Conservation (phyloP, 2,329 filamentous ascomycete species). For the Aspergillus tamarii region DNA sequence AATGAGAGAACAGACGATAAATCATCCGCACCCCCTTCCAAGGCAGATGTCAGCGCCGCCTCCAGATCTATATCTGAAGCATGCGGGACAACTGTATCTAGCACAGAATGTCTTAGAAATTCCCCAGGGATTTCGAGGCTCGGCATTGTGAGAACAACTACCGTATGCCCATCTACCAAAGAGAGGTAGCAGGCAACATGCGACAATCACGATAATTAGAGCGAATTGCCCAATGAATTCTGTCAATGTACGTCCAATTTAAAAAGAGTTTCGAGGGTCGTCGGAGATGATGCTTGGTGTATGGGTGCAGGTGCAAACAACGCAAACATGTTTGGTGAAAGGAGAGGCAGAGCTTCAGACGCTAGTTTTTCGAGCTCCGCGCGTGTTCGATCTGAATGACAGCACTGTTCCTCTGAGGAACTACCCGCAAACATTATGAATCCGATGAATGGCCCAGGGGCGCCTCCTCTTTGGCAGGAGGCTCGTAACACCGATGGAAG, state of each 20-base stretch:
- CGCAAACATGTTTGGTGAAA: conserved; percentile 28
- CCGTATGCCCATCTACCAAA: conserved; percentile 27
- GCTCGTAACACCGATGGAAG: conserved; percentile 79
- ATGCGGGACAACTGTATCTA: conserved; percentile 50
- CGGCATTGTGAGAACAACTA: conserved; percentile 34
- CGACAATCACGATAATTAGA: neutral
- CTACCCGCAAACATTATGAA: conserved; percentile 30
- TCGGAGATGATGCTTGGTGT: conserved; percentile 20
- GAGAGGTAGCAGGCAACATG: neutral
- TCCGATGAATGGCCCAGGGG: conserved; percentile 63
- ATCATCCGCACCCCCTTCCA: conserved; percentile 50
- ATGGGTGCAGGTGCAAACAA: conserved; percentile 27
- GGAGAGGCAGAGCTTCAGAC: conserved; percentile 25
- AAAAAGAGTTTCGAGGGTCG: conserved; percentile 1
- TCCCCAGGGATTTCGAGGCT: conserved; percentile 42
- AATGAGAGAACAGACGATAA: conserved; percentile 50
- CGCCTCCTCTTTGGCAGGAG: conserved; percentile 73
- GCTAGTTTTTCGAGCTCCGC: conserved; percentile 26
- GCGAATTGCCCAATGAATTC: neutral
- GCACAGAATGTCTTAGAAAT: conserved; percentile 46
- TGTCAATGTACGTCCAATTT: neutral
- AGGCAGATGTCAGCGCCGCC: conserved; percentile 46
- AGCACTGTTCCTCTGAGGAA: conserved; percentile 12
- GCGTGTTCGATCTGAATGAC: conserved; percentile 8
- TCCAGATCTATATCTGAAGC: conserved; percentile 43